Base-by-base conservation (phyloP, 176 grass and related monocot genomes). In the Phragmites australis region DNA sequence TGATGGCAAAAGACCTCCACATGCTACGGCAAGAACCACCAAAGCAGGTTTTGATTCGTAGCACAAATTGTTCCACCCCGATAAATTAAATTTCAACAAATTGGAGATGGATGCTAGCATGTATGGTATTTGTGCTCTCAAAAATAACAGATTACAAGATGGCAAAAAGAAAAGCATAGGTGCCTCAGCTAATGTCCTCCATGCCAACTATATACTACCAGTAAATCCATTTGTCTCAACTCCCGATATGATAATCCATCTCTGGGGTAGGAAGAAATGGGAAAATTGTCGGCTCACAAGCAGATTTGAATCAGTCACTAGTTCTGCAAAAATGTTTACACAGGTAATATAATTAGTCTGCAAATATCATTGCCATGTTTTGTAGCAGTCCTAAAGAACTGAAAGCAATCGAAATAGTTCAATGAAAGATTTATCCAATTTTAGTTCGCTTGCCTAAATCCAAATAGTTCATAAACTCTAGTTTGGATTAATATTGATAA, bases 201-300 rank as follows among this genome's bases (percentile, higher is more conserved):
- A 69, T 48, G 54, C 76, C 76, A 76, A 65, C 82, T 89, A 89
- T 81, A 85, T 65, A 81, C 70, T 46, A 50, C 27, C 10, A 74
- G 52, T 49, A 76, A 54, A 85, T 62, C 53, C 45, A 68, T 31
- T 74, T 78, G 65, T 67, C 70, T 62, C 70, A 13, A 62, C 27
- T 75, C 44, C 43, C 4, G 5, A 45, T 40, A 62, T 25, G 45
- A 76, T 52, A 10, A 51, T 85, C 32, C 14, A 47, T 66, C 58
- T 56, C 64, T 30, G 9, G 15, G 63, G n/a, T n/a, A 70, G 18
- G 27, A 75, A 26, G 44, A 87, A 78, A 62, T 31, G 46, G 30
- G 48, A 81, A 80, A 79, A 21, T 69, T 52, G 21, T 61, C 64
- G 69, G 76, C 21, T 71, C 46, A 62, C 57, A 72, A 29, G 23